These are phyloP conservation scores for Lotmaria passim DNA, from an alignment of 208 protist genomes.

Conservation along the genomic window DNA sequence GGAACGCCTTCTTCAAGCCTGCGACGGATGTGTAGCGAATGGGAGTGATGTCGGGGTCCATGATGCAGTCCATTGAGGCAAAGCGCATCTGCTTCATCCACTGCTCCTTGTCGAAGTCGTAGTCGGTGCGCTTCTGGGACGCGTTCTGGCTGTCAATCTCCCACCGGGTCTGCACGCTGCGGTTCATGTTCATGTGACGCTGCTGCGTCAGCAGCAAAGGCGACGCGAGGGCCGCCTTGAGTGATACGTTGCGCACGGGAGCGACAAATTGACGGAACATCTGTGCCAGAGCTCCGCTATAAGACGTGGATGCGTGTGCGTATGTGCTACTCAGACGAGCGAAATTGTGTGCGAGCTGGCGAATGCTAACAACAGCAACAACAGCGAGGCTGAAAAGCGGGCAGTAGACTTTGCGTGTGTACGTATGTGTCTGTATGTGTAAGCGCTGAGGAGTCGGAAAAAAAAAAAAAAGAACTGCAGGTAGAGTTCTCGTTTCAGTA, in stretches of 20 bases:
- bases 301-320: too few relatives aligned
- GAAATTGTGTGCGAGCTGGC: too few relatives aligned
- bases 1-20: constrained; percentile 75
- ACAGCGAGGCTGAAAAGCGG: too few relatives aligned
- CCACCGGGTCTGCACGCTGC: constrained; percentile 85
- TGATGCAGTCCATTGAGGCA: constrained; percentile 92
- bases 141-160: constrained; percentile 72
- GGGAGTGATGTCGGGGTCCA: constrained; percentile 86
- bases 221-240: neutral
- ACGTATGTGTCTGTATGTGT: too few relatives aligned
- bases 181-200: constrained; percentile 84
- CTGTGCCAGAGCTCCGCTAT: neutral
- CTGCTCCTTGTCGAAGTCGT: constrained; percentile 93
- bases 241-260: neutral
- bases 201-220: constrained; percentile 28
- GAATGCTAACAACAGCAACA: too few relatives aligned
- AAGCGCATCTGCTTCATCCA: constrained; percentile 94
- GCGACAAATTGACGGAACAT: constrained; percentile 32
- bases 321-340: too few relatives aligned
- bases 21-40: constrained; percentile 82
- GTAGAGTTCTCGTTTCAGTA: too few relatives aligned
- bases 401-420: too few relatives aligned
- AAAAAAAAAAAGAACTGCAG: too few relatives aligned
- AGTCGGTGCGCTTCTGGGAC: constrained; percentile 86
- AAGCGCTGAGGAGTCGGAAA: too few relatives aligned